These are phyloP conservation scores for Russula emetica DNA, from an alignment of 768 basidiomycete genomes.

Conservation along the genomic window DNA sequence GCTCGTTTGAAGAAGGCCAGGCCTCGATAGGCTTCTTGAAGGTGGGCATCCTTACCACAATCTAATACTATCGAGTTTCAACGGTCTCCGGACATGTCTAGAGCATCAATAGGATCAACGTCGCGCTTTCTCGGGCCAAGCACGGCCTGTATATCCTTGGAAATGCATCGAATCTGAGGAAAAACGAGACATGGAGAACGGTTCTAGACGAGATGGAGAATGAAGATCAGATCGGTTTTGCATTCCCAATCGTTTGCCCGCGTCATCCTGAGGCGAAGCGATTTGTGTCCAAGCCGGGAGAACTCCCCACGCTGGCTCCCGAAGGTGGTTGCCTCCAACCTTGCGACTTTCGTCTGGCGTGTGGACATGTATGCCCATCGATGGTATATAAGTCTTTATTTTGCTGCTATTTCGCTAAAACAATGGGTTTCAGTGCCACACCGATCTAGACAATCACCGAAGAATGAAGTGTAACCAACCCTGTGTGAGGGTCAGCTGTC, in stretches of 20 bases:
- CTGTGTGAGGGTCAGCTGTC: slow-evolving; percentile 29
- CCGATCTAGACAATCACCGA: slow-evolving; percentile 29
- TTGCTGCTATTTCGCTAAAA: not conserved
- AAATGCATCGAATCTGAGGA: slow-evolving; percentile 52
- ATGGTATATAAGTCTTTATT: slow-evolving; percentile 24
- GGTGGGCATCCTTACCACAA: slow-evolving; percentile 37
- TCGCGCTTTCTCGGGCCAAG: slow-evolving; percentile 69
- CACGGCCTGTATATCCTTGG: slow-evolving; percentile 74
- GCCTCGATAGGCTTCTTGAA: slow-evolving; percentile 66
- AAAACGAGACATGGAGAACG: slow-evolving; percentile 53
- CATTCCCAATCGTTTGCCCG: slow-evolving; percentile 21
- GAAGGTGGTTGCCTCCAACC: slow-evolving; percentile 35
- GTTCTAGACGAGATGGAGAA: slow-evolving; percentile 55
- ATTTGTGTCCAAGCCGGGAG: slow-evolving; percentile 18
- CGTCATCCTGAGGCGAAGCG: slow-evolving; percentile 17
- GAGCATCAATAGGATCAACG: slow-evolving; percentile 40
- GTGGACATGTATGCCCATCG: slow-evolving; percentile 35
- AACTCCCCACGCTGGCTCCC: slow-evolving; percentile 19
- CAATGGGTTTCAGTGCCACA: slow-evolving; percentile 25
- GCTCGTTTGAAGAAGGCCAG: slow-evolving; percentile 39
- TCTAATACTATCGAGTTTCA: slow-evolving; percentile 33
- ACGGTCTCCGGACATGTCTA: slow-evolving; percentile 10
- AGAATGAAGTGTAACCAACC: slow-evolving; percentile 29
- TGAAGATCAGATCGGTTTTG: slow-evolving; percentile 32
- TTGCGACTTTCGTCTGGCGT: slow-evolving; percentile 31